phyloP scores from a whole-genome alignment of 495 filamentous ascomycete genomes.

The Cercophora scortea region DNA sequence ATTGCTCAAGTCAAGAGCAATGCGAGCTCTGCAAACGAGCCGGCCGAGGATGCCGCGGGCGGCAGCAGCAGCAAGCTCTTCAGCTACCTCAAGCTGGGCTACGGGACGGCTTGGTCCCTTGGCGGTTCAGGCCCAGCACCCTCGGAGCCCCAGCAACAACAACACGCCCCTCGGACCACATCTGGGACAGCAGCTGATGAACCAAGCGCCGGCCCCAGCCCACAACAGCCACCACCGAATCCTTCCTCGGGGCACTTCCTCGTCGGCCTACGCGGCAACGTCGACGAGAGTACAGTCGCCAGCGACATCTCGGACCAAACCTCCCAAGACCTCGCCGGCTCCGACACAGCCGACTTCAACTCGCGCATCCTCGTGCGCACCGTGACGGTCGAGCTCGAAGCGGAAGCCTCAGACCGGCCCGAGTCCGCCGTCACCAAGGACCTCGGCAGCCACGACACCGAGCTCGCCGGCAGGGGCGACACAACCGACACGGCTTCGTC shows the following conservation, averaged over 20 bases:
- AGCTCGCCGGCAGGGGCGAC: conserved; percentile 12
- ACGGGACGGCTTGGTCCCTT: conserved; percentile 48
- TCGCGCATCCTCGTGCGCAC: conserved; percentile 37
- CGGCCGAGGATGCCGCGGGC: conserved; percentile 6
- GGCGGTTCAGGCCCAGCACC: conserved; percentile 10
- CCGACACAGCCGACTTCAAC: conserved; percentile 18
- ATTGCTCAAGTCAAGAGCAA: background rate
- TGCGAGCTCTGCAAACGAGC: background rate
- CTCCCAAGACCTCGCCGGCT: conserved; percentile 16
- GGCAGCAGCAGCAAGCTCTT: conserved; percentile 36
- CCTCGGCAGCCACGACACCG: conserved; percentile 32
- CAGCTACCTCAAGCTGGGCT: conserved; percentile 47
- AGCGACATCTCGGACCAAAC: conserved; percentile 3
- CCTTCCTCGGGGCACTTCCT: conserved; percentile 51
- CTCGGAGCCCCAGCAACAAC: background rate
- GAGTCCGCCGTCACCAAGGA: conserved; percentile 35
- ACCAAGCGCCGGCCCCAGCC: background rate
- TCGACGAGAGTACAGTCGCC: conserved; percentile 32
- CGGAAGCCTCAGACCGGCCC: conserved; percentile 20
- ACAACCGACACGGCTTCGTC: conserved; percentile 9
- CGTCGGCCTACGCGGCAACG: conserved; percentile 60
- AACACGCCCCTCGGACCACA: conserved; percentile 2
- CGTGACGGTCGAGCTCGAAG: conserved; percentile 43
- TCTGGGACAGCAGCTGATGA: background rate
- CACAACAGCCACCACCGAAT: background rate